phyloP scores from a whole-genome alignment of 2,329 filamentous ascomycete genomes.

The Pseudohalonectria lignicola region DNA sequence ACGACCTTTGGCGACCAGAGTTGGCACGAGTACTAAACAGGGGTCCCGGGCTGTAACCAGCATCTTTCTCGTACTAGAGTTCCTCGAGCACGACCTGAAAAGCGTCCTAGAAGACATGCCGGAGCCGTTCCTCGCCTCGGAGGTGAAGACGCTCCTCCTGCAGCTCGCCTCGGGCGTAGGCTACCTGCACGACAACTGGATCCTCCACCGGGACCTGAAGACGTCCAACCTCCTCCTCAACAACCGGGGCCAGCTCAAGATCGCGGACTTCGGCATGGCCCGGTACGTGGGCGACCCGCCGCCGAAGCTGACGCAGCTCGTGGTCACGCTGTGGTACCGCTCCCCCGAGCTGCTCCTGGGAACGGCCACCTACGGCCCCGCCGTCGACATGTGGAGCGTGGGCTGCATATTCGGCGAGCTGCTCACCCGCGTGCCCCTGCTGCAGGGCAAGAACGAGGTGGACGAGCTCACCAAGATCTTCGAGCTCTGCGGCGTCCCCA shows the following conservation, averaged over 20 bases:
- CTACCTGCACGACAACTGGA: constrained; percentile 83
- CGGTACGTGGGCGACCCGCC: constrained; percentile 73
- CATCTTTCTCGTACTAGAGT: constrained; percentile 93
- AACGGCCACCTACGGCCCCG: constrained; percentile 58
- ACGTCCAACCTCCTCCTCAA: constrained; percentile 90
- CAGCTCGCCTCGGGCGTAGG: constrained; percentile 73
- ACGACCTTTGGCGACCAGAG: too few relatives aligned
- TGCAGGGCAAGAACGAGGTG: constrained; percentile 87
- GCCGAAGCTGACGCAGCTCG: constrained; percentile 74
- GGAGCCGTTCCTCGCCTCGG: constrained; percentile 84
- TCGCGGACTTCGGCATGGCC: constrained; percentile 98
- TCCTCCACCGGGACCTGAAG: constrained; percentile 88
- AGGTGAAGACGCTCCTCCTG: constrained; percentile 79
- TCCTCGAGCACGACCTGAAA: constrained; percentile 94
- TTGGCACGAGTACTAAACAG: constrained; percentile 20
- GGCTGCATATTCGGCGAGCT: constrained; percentile 95
- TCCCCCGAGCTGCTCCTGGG: constrained; percentile 84
- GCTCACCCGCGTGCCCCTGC: constrained; percentile 66
- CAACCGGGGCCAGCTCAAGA: constrained; percentile 88
- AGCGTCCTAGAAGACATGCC: constrained; percentile 88
- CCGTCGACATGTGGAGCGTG: constrained; percentile 91
- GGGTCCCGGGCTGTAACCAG: too few relatives aligned
- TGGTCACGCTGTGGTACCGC: constrained; percentile 96
- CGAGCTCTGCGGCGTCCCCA: constrained; percentile 76
- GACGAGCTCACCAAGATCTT: constrained; percentile 85